phyloP scores from a whole-genome alignment of 352 stramenopile genomes.

The Globisporangium iwayamae region DNA sequence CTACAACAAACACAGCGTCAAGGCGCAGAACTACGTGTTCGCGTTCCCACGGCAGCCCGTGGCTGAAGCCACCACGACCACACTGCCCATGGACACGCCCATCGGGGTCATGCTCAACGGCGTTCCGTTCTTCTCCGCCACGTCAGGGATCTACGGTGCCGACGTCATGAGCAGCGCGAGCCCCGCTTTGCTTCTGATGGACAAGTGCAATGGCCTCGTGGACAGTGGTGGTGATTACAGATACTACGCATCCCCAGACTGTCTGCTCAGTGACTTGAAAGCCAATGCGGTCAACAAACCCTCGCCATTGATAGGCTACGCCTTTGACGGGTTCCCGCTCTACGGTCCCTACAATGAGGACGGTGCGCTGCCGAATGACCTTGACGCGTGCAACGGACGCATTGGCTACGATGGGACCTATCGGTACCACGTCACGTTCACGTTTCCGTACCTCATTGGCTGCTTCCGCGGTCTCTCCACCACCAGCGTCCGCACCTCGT shows the following conservation, averaged over 20 bases:
- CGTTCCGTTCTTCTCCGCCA: constrained; percentile 54
- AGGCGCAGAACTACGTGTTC: constrained; percentile 65
- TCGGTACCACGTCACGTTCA: constrained; percentile 57
- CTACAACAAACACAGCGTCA: constrained; percentile 48
- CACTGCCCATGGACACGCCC: constrained; percentile 34
- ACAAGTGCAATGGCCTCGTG: constrained; percentile 72
- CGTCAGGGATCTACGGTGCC: constrained; percentile 32
- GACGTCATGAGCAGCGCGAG: constrained; percentile 42
- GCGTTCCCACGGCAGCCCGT: constrained; percentile 45
- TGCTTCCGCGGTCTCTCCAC: constrained; percentile 45
- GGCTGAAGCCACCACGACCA: constrained; percentile 18
- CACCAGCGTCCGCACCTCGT: background rate
- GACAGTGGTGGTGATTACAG: constrained; percentile 62
- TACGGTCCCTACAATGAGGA: constrained; percentile 58
- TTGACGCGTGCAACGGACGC: constrained; percentile 71
- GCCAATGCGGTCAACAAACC: constrained; percentile 22
- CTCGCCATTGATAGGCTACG: constrained; percentile 66
- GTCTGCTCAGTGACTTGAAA: constrained; percentile 44
- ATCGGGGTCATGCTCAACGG: constrained; percentile 77
- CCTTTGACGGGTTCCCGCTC: constrained; percentile 72
- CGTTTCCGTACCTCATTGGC: constrained; percentile 54
- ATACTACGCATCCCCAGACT: constrained; percentile 71
- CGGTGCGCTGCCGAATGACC: constrained; percentile 36
- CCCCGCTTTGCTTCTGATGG: constrained; percentile 37
- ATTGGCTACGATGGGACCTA: constrained; percentile 62